phyloP scores from a whole-genome alignment of 164 flowering plant genomes.

The Vitis labrusca region DNA sequence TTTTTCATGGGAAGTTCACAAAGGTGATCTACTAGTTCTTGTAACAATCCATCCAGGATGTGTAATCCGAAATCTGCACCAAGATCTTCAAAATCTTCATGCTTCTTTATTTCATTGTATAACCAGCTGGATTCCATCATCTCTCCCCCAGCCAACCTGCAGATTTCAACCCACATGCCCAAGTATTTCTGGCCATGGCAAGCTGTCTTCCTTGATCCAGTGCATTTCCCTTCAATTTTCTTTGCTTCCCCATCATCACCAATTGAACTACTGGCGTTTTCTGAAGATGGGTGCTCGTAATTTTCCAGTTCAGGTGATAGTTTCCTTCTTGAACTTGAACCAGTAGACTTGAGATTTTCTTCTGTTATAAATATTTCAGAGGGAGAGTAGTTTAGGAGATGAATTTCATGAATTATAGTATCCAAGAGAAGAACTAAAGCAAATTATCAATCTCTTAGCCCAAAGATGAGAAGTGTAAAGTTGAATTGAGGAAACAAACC shows the following conservation, averaged over 20 bases:
- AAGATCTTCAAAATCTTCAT: constrained; percentile 41
- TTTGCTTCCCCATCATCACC: background rate
- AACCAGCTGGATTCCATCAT: constrained; percentile 39
- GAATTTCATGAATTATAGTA: background rate
- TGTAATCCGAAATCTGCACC: constrained; percentile 32
- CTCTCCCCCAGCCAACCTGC: constrained; percentile 45
- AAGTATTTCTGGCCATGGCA: constrained; percentile 1
- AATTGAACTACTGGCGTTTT: constrained; percentile 4
- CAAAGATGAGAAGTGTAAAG: background rate
- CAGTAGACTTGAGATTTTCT: constrained; percentile 21
- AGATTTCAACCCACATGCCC: constrained; percentile 31
- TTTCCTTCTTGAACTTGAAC: constrained; percentile 44
- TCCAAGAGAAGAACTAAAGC: background rate
- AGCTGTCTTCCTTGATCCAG: constrained; percentile 19
- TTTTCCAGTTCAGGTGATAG: constrained; percentile 30
- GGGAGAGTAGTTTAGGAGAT: background rate
- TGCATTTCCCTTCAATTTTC: background rate
- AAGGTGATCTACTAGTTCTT: constrained; percentile 43
- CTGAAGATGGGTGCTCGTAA: constrained; percentile 4
- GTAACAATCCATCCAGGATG: constrained; percentile 47
- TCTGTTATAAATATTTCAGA: constrained; percentile 11
- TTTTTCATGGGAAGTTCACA: constrained; percentile 1
- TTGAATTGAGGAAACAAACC: constrained; percentile 28
- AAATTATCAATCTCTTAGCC: too few species aligned
- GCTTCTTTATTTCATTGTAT: constrained; percentile 13